A percentile compares a stretch with the other conserved stretches of the same genome.
Conservation (phyloP, 345 rosid genomes). For the Barbarea vulgaris region DNA sequence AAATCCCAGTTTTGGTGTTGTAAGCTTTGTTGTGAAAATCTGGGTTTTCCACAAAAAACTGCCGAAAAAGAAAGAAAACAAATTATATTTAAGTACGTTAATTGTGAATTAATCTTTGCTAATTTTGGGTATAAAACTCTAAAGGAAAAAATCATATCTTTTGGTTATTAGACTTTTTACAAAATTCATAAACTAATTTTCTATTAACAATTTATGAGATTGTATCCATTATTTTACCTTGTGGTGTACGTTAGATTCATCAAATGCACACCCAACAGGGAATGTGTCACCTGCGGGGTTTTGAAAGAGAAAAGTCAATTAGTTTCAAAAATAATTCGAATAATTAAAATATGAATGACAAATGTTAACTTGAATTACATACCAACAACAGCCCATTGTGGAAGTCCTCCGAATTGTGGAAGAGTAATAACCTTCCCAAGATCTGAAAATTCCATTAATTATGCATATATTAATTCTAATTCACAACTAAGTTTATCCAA, state of each 20-base stretch:
- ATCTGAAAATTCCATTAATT: constrained; percentile 42
- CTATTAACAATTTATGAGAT: not conserved
- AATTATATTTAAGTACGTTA: not conserved
- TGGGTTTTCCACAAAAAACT: constrained; percentile 63
- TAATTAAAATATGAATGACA: not conserved
- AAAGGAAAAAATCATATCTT: not conserved
- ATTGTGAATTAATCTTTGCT: not conserved
- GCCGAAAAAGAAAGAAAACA: not conserved
- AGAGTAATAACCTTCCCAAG: constrained; percentile 68
- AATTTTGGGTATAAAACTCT: not conserved
- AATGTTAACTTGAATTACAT: not conserved
- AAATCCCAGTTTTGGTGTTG: constrained; percentile 55
- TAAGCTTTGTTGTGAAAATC: constrained; percentile 47
- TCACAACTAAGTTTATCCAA: not conserved
- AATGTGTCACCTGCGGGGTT: constrained; percentile 63
- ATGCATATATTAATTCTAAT: not conserved
- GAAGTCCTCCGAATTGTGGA: constrained; percentile 56
- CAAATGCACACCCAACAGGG: constrained; percentile 77
- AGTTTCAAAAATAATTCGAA: not conserved
- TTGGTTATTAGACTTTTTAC: not conserved
- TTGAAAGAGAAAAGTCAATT: not conserved
- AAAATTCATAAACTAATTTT: not conserved
- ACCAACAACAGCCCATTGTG: constrained; percentile 74
- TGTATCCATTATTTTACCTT: constrained; percentile 43
- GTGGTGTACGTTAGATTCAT: constrained; percentile 64